A percentile compares a stretch with the other conserved stretches of the same genome.
phyloP scores from a whole-genome alignment of 2,329 filamentous ascomycete species.

The Penicillium sp. region DNA sequence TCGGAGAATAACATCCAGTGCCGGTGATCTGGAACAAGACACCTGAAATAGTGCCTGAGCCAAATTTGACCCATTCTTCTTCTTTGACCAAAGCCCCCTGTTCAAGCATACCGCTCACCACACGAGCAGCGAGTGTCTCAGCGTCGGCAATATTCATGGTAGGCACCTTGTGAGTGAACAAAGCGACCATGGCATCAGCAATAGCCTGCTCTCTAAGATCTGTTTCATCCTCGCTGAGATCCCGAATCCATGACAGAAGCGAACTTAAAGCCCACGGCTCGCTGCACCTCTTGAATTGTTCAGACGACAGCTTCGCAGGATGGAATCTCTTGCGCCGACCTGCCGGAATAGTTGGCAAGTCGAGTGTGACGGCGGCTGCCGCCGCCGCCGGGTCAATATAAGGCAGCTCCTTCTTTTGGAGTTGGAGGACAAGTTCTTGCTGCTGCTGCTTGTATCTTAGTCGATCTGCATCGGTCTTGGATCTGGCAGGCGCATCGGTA shows the following conservation, averaged over 20 bases:
- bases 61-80: conserved; percentile 97
- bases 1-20: conserved; percentile 83
- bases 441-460: conserved; percentile 53
- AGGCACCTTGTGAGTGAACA: conserved; percentile 92
- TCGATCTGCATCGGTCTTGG: conserved; percentile 86
- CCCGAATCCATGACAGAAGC: conserved; percentile 81
- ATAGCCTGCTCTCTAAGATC: conserved; percentile 82
- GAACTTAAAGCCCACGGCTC: conserved; percentile 92
- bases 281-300: conserved; percentile 76
- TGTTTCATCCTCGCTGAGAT: conserved; percentile 84
- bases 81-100: conserved; percentile 76
- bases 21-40: conserved; percentile 92
- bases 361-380: conserved; percentile 59
- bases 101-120: conserved; percentile 75
- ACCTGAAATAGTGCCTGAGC: conserved; percentile 73
- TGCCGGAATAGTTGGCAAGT: conserved; percentile 77
- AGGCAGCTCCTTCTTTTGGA: conserved; percentile 40
- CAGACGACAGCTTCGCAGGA: conserved; percentile 73
- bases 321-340: conserved; percentile 79
- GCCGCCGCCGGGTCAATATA: conserved; percentile 52
- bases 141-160: conserved; percentile 99
- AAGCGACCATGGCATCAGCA: conserved; percentile 77
- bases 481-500: conserved; percentile 77
- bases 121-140: conserved; percentile 73
- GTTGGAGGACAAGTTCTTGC: conserved; percentile 51